Percentiles rank a stretch among this genome's conserved stretches.
phyloP scores from a whole-genome alignment of 2,329 filamentous ascomycete species.

The Aspergillus terreus region DNA sequence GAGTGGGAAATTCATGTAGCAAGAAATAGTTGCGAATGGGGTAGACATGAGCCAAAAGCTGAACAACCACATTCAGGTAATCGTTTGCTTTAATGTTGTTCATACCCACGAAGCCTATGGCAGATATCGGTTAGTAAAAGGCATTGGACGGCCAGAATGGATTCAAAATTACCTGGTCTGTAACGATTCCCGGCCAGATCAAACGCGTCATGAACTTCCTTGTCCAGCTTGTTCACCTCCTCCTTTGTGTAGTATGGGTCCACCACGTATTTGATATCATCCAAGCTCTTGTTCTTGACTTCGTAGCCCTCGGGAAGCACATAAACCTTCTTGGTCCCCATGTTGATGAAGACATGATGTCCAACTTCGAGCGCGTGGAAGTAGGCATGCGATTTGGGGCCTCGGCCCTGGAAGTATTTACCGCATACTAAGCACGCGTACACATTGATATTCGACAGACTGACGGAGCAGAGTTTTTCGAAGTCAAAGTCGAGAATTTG shows the following conservation, averaged over 20 bases:
- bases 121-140: background rate
- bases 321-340: slow-evolving; percentile 58
- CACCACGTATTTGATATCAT: slow-evolving; percentile 97
- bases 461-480: slow-evolving; percentile 95
- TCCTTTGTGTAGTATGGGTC: slow-evolving; percentile 79
- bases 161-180: slow-evolving; percentile 58
- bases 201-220: slow-evolving; percentile 56
- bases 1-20: slow-evolving; percentile 69
- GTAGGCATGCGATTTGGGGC: slow-evolving; percentile 92
- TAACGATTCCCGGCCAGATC: slow-evolving; percentile 83
- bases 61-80: slow-evolving; percentile 93
- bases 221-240: slow-evolving; percentile 78
- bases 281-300: slow-evolving; percentile 87
- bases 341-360: slow-evolving; percentile 98
- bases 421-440: slow-evolving; percentile 97
- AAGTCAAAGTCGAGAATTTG: slow-evolving; percentile 96
- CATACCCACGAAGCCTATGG: slow-evolving; percentile 83
- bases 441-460: slow-evolving; percentile 95
- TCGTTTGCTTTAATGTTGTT: slow-evolving; percentile 99
- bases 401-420: slow-evolving; percentile 94
- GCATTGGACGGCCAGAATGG: background rate
- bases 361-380: slow-evolving; percentile 93
- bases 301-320: slow-evolving; percentile 89
- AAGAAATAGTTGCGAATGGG: slow-evolving; percentile 90
- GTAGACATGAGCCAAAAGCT: slow-evolving; percentile 83